These are phyloP conservation scores for Aspergillus novofumigatus DNA, from an alignment of 2,329 filamentous ascomycete species.

Conservation along the genomic window DNA sequence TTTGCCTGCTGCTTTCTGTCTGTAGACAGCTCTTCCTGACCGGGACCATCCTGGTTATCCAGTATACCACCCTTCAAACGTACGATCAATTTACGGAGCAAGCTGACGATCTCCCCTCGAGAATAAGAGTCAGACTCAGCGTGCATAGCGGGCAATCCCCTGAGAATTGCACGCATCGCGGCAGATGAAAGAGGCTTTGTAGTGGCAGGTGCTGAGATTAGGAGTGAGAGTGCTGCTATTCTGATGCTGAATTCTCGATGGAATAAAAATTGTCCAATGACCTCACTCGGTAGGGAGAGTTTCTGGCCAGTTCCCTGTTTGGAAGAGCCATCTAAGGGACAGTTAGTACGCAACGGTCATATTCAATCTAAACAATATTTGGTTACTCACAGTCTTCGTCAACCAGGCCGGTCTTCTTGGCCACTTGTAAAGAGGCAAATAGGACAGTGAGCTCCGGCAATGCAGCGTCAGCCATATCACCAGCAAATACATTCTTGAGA, in stretches of 20 bases:
- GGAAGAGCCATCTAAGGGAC: conserved; percentile 23
- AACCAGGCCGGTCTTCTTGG: conserved; percentile 66
- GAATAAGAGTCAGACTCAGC: conserved; percentile 83
- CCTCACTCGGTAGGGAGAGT: conserved; percentile 32
- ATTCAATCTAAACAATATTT: conserved; percentile 9
- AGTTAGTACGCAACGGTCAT: conserved; percentile 10
- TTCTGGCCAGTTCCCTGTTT: conserved; percentile 13
- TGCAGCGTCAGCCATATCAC: conserved; percentile 44
- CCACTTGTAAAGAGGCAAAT: conserved; percentile 64
- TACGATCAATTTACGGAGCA: conserved; percentile 71
- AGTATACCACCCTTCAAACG: conserved; percentile 65
- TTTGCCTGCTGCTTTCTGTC: conserved; percentile 14
- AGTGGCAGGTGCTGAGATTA: conserved; percentile 70
- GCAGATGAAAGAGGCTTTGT: conserved; percentile 65
- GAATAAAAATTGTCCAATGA: conserved; percentile 36
- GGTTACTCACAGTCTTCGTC: conserved; percentile 58
- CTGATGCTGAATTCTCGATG: conserved; percentile 62
- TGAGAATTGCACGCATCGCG: conserved; percentile 60
- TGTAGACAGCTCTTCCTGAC: conserved; percentile 6
- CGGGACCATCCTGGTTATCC: conserved; percentile 26
- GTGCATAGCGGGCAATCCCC: conserved; percentile 67
- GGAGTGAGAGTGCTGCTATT: conserved; percentile 73
- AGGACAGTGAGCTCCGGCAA: conserved; percentile 57
- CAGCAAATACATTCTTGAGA: conserved; percentile 46
- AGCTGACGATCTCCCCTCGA: conserved; percentile 72